Percentiles rank a stretch among this genome's conserved stretches.
phyloP scores from a whole-genome alignment of 768 basidiomycete genomes.

The Phylloporus sp. region DNA sequence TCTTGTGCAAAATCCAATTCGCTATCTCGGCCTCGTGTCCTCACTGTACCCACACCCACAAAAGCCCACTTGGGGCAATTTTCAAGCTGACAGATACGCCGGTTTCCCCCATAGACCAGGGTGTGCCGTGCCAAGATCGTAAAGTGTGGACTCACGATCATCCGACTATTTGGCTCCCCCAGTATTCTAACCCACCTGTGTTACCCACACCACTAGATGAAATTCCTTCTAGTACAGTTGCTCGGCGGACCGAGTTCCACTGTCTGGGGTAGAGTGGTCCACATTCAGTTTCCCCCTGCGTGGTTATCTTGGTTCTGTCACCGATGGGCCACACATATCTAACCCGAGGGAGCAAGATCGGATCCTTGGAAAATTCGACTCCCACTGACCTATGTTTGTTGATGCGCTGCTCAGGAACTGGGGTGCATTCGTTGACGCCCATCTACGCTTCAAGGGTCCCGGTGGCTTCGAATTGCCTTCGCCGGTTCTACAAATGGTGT shows the following conservation, averaged over 20 bases:
- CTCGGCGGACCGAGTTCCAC: slow-evolving; percentile 7
- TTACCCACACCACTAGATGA: slow-evolving; percentile 6
- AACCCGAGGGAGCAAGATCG: slow-evolving; percentile 12
- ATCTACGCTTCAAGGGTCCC: slow-evolving; percentile 1
- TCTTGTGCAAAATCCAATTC: slow-evolving; percentile 4
- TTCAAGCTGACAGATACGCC: background rate
- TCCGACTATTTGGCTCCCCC: background rate
- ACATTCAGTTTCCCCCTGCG: background rate
- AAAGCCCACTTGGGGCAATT: background rate
- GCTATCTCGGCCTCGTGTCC: slow-evolving; percentile 10
- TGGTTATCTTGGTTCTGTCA: slow-evolving; percentile 17
- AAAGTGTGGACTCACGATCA: slow-evolving; percentile 1
- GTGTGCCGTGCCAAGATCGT: slow-evolving; percentile 1
- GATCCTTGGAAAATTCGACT: slow-evolving; percentile 5
- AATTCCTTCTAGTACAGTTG: slow-evolving; percentile 3
- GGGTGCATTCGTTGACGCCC: slow-evolving; percentile 21
- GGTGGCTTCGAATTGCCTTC: slow-evolving; percentile 7
- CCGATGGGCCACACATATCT: slow-evolving; percentile 6
- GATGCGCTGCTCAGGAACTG: slow-evolving; percentile 23
- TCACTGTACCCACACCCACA: background rate
- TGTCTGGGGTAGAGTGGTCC: slow-evolving; percentile 13
- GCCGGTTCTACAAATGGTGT: background rate
- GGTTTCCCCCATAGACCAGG: background rate
- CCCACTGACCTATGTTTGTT: slow-evolving; percentile 13
- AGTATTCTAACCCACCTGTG: background rate